These are phyloP conservation scores for Alternaria longipes DNA, from an alignment of 2,329 filamentous ascomycete species.

Conservation along the genomic window DNA sequence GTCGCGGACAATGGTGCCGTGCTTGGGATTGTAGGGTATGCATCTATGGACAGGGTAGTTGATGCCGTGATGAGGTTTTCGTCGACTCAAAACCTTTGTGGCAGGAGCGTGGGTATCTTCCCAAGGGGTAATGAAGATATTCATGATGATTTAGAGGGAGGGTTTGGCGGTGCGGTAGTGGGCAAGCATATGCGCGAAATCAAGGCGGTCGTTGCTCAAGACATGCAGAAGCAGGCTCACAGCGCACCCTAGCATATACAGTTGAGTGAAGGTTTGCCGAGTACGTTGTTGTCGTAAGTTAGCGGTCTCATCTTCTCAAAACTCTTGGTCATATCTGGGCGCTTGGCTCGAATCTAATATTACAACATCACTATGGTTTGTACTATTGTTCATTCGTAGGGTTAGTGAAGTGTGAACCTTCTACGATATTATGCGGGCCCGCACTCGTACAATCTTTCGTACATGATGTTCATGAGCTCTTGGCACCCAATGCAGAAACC, in stretches of 20 bases:
- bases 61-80: constrained; percentile 30
- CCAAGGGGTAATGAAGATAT: constrained; percentile 29
- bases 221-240: neutral
- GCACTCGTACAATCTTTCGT: neutral
- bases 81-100: constrained; percentile 24
- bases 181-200: constrained; percentile 16
- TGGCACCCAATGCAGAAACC: neutral
- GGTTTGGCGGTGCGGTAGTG: constrained; percentile 19
- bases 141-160: constrained; percentile 34
- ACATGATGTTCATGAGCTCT: neutral
- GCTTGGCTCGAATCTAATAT: neutral
- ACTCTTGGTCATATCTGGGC: neutral
- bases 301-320: neutral
- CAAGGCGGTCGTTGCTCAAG: constrained; percentile 1
- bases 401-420: neutral
- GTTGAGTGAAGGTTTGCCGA: neutral
- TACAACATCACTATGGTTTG: neutral
- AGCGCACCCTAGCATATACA: neutral
- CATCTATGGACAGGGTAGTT: constrained; percentile 31
- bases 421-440: neutral
- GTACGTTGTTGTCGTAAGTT: neutral
- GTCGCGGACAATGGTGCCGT: constrained; percentile 20
- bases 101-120: constrained; percentile 31
- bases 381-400: neutral
- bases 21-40: constrained; percentile 26